Evolutionary conservation across 1,284 basidiomycete species (phyloP).

Genomic region (Abortiporus biennis): DNA sequence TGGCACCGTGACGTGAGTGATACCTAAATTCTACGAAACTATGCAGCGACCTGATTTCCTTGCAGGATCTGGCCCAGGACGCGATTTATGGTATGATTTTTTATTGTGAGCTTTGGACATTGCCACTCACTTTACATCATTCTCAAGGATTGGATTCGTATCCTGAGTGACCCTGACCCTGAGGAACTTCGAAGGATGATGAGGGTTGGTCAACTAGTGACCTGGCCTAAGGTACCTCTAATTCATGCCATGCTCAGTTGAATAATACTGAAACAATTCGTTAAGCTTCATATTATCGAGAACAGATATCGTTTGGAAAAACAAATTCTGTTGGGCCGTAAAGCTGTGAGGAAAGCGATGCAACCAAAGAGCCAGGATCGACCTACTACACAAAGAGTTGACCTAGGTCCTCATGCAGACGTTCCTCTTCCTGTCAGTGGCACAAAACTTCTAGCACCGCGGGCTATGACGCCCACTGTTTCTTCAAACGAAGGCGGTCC

Average conservation of each 20-base stretch:
- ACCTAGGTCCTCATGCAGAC: constrained; percentile 17
- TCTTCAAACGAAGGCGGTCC: constrained; percentile 40
- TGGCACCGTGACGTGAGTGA: constrained; percentile 70
- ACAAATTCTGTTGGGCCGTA: constrained; percentile 78
- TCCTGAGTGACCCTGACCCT: constrained; percentile 83
- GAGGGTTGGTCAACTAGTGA: constrained; percentile 81
- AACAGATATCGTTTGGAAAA: constrained; percentile 79
- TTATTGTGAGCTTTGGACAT: too few relatives aligned
- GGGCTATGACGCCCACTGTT: constrained; percentile 15
- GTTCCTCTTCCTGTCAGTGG: constrained; percentile 19
- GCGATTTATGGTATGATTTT: constrained; percentile 52
- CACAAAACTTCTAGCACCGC: constrained; percentile 15
- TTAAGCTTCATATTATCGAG: constrained; percentile 89
- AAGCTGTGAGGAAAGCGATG: constrained; percentile 55
- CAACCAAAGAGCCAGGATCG: constrained; percentile 25
- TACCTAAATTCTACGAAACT: not conserved
- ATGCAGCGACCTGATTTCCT: constrained; percentile 17
- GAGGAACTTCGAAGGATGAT: constrained; percentile 80
- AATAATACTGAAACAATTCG: constrained; percentile 26
- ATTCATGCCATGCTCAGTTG: not conserved
- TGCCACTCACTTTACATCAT: too few relatives aligned
- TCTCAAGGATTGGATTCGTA: constrained; percentile 75
- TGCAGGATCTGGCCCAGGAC: constrained; percentile 83
- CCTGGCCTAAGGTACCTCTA: constrained; percentile 79
- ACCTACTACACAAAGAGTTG: constrained; percentile 11